These are phyloP conservation scores for Fusarium napiforme DNA, from an alignment of 2,329 filamentous ascomycete genomes.

Conservation along the genomic window DNA sequence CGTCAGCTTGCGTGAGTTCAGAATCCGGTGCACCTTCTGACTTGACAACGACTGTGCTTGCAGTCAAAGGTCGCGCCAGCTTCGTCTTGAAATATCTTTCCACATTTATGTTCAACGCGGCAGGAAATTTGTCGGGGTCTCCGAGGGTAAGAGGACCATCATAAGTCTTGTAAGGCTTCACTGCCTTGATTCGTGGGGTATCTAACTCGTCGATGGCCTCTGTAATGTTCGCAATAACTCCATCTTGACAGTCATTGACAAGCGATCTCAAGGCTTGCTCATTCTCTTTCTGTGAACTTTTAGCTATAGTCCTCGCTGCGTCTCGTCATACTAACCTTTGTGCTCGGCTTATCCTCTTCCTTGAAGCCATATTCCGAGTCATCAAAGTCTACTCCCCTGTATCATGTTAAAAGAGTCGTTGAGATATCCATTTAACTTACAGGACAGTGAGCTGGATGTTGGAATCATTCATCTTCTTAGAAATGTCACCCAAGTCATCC, in stretches of 20 bases:
- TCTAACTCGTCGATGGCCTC: slow-evolving; percentile 85
- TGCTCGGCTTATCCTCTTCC: slow-evolving; percentile 82
- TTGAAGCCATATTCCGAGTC: slow-evolving; percentile 90
- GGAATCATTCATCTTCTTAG: slow-evolving; percentile 77
- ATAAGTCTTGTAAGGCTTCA: slow-evolving; percentile 81
- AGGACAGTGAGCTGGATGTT: slow-evolving; percentile 83
- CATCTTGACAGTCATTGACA: slow-evolving; percentile 72
- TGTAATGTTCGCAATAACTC: slow-evolving; percentile 83
- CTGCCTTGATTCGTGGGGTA: slow-evolving; percentile 78
- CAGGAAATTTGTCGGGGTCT: slow-evolving; percentile 76
- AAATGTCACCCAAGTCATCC: slow-evolving; percentile 76
- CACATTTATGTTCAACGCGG: slow-evolving; percentile 83
- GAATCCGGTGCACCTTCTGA: slow-evolving; percentile 59
- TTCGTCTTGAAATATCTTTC: slow-evolving; percentile 92
- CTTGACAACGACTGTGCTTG: slow-evolving; percentile 78
- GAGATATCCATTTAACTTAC: slow-evolving; percentile 60
- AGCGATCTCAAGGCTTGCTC: slow-evolving; percentile 75
- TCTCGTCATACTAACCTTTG: slow-evolving; percentile 68
- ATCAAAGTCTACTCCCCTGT: slow-evolving; percentile 91
- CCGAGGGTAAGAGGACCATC: slow-evolving; percentile 85
- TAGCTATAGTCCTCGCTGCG: not conserved
- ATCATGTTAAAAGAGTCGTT: slow-evolving; percentile 27
- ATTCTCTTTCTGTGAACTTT: slow-evolving; percentile 62
- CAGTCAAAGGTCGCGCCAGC: slow-evolving; percentile 76
- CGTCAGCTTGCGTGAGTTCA: slow-evolving; percentile 63